phyloP scores from a whole-genome alignment of 148 eudicot species.

The Rhododendron ferrugineum region DNA sequence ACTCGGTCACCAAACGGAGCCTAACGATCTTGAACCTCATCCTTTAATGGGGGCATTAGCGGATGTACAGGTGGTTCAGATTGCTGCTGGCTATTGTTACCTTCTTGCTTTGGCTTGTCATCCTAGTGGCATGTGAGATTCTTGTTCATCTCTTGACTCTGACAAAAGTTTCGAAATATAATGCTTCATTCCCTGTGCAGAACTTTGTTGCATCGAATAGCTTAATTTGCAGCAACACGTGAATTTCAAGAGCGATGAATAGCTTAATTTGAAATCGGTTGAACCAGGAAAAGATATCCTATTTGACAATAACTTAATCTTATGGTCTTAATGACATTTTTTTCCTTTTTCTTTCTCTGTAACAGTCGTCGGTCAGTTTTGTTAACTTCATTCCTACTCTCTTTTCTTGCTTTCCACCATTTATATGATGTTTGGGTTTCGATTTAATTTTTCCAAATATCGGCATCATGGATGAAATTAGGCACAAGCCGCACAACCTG shows the following conservation, averaged over 20 bases:
- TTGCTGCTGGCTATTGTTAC: conserved; percentile 89
- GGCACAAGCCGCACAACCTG: background rate
- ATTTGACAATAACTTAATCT: background rate
- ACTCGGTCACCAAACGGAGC: conserved; percentile 81
- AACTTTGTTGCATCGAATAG: background rate
- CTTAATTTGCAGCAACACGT: background rate
- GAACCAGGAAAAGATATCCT: background rate
- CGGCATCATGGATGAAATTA: background rate
- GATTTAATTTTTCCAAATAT: background rate
- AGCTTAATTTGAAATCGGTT: background rate
- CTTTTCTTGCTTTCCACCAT: background rate
- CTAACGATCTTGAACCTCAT: conserved; percentile 54
- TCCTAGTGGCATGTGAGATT: conserved; percentile 83
- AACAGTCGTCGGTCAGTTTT: background rate
- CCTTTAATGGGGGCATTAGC: conserved; percentile 82
- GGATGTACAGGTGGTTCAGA: conserved; percentile 75
- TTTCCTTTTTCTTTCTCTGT: background rate
- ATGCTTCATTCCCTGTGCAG: background rate
- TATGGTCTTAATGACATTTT: background rate
- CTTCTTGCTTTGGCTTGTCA: conserved; percentile 90
- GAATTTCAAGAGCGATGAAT: background rate
- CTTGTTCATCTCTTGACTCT: conserved; percentile 6
- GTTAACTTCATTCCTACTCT: background rate
- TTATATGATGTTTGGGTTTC: background rate
- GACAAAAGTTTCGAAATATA: background rate